Conservation (phyloP, 495 filamentous ascomycete genomes). For the Viridothelium virens region DNA sequence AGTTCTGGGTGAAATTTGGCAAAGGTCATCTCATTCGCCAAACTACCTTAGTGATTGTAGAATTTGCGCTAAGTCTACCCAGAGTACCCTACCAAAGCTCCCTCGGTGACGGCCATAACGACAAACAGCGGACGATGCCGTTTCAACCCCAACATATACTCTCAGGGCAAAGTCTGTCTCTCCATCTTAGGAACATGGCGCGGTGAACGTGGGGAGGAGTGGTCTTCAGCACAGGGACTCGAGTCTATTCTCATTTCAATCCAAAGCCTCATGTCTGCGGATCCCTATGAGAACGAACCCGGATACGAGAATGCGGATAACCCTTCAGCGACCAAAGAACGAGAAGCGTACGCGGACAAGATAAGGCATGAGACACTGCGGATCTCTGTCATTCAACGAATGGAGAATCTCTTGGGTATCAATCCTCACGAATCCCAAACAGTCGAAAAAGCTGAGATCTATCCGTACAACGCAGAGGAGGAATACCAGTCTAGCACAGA, state of each 20-base stretch:
- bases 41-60: slow-evolving; percentile 18
- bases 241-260: slow-evolving; percentile 94
- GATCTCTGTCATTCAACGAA: slow-evolving; percentile 73
- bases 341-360: slow-evolving; percentile 81
- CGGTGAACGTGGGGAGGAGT: slow-evolving; percentile 80
- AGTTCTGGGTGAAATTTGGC: slow-evolving; percentile 62
- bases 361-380: slow-evolving; percentile 88
- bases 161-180: slow-evolving; percentile 85
- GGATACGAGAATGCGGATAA: slow-evolving; percentile 74
- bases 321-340: slow-evolving; percentile 57
- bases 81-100: slow-evolving; percentile 87
- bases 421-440: slow-evolving; percentile 40
- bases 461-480: slow-evolving; percentile 44
- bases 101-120: slow-evolving; percentile 64
- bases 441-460: slow-evolving; percentile 8
- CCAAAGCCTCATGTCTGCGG: slow-evolving; percentile 86
- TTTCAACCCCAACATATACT: slow-evolving; percentile 97
- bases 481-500: slow-evolving; percentile 46
- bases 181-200: slow-evolving; percentile 79
- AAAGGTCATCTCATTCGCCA: slow-evolving; percentile 42
- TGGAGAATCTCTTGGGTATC: slow-evolving; percentile 72
- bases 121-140: slow-evolving; percentile 81
- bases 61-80: slow-evolving; percentile 26
- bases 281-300: slow-evolving; percentile 95
- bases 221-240: slow-evolving; percentile 90